A percentile compares a stretch with the other conserved stretches of the same genome.
These are phyloP conservation scores for Zygoascus hellenicus DNA, from an alignment of 1,139 yeast genomes.

Conservation along the genomic window DNA sequence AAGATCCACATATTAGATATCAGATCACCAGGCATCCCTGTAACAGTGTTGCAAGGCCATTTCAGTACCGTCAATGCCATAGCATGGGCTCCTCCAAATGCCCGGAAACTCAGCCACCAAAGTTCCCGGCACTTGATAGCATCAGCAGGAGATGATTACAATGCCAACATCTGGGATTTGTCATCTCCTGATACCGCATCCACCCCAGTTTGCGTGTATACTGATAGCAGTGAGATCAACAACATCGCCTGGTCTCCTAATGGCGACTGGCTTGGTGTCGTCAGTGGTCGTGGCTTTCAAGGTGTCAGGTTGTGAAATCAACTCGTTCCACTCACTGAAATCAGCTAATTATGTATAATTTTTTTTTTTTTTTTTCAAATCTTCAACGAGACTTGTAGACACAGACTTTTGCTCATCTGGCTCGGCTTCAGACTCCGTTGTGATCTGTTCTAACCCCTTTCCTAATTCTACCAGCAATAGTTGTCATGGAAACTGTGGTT, in stretches of 20 bases:
- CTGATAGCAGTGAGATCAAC: slow-evolving; percentile 65
- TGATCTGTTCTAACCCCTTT: too few species aligned
- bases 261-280: slow-evolving; percentile 80
- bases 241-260: slow-evolving; percentile 66
- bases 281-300: slow-evolving; percentile 75
- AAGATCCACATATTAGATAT: slow-evolving; percentile 70
- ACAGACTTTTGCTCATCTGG: background rate
- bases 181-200: slow-evolving; percentile 20
- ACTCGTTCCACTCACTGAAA: background rate
- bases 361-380: too few species aligned
- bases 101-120: slow-evolving; percentile 12
- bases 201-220: slow-evolving; percentile 48
- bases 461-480: too few species aligned
- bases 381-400: background rate
- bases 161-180: slow-evolving; percentile 81
- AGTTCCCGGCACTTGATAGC: slow-evolving; percentile 49
- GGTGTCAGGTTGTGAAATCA: slow-evolving; percentile 44
- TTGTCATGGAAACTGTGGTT: too few species aligned
- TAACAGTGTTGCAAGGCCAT: slow-evolving; percentile 64
- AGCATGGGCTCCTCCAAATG: slow-evolving; percentile 71
- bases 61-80: slow-evolving; percentile 62
- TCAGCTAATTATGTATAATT: background rate
- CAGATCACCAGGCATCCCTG: slow-evolving; percentile 82
- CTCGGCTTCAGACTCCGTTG: too few species aligned
- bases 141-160: slow-evolving; percentile 88